Conservation (phyloP, 2,329 filamentous ascomycete species). For the Akanthomyces lecanii region DNA sequence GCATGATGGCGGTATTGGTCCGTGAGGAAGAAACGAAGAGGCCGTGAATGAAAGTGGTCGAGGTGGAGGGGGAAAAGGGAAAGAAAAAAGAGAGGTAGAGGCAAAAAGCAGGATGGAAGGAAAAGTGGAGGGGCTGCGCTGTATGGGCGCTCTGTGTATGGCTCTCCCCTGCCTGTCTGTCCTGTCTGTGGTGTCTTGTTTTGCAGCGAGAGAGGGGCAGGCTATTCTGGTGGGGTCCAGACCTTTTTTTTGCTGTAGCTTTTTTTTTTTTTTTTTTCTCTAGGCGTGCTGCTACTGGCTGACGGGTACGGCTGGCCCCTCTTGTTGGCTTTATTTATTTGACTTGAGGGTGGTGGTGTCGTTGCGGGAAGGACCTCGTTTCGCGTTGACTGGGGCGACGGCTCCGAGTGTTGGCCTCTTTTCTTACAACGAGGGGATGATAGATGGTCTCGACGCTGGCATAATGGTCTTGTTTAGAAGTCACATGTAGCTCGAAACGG, state of each 20-base stretch:
- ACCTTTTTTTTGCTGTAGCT: not conserved
- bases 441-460: no score
- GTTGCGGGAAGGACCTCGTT: not conserved
- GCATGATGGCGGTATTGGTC: conserved; percentile 17
- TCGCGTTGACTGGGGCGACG: not conserved
- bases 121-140: conserved; percentile 15
- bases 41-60: conserved; percentile 4
- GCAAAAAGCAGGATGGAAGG: not conserved
- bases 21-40: not conserved
- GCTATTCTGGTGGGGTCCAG: conserved; percentile 10
- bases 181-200: not conserved
- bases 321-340: not conserved
- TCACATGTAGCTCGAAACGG: no score
- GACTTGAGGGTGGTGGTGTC: no score
- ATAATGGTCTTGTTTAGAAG: no score
- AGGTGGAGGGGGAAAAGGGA: conserved; percentile 3
- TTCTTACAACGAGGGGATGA: not conserved
- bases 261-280: not conserved
- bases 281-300: not conserved
- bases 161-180: not conserved
- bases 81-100: conserved; percentile 1
- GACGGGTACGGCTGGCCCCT: not conserved
- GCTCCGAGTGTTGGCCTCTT: not conserved
- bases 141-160: not conserved
- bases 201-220: conserved; percentile 1